A percentile compares a stretch with the other conserved stretches of the same genome.
Evolutionary conservation across 192 early-diverging fungal species (phyloP).

Genomic region (Coemansia sp.): DNA sequence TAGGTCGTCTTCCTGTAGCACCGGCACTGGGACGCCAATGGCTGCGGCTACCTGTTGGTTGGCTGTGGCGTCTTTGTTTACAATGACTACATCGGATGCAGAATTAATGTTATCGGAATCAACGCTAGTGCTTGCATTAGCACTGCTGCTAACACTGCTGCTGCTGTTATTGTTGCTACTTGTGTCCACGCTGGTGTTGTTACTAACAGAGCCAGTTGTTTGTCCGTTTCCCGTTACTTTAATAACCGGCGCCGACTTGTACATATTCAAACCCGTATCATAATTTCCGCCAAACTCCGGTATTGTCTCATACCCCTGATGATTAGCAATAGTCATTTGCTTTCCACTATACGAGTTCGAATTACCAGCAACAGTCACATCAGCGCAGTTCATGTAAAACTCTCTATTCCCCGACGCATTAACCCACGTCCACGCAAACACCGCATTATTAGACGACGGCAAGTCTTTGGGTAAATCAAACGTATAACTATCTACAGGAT

Average conservation of each 20-base stretch:
- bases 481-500: constrained; percentile 22
- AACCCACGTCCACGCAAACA: constrained; percentile 66
- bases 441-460: constrained; percentile 53
- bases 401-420: constrained; percentile 62
- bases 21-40: too few species aligned
- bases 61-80: too few species aligned
- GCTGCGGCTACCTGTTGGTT: too few species aligned
- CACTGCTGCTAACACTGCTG: not conserved
- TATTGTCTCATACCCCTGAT: constrained; percentile 17
- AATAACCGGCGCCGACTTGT: constrained; percentile 5
- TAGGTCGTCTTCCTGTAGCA: too few species aligned
- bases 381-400: constrained; percentile 63
- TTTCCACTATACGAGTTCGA: constrained; percentile 32
- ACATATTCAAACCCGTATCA: constrained; percentile 10
- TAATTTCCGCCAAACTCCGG: constrained; percentile 27
- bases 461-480: constrained; percentile 55
- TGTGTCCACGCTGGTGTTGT: not conserved
- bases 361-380: constrained; percentile 50
- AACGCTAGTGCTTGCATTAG: not conserved
- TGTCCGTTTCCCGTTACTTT: constrained; percentile 17
- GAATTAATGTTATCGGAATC: not conserved
- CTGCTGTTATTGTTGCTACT: not conserved
- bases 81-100: not conserved
- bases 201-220: not conserved
- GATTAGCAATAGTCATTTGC: constrained; percentile 40